Conservation (phyloP, 192 early-diverging fungal species). For the Podila horticola region DNA sequence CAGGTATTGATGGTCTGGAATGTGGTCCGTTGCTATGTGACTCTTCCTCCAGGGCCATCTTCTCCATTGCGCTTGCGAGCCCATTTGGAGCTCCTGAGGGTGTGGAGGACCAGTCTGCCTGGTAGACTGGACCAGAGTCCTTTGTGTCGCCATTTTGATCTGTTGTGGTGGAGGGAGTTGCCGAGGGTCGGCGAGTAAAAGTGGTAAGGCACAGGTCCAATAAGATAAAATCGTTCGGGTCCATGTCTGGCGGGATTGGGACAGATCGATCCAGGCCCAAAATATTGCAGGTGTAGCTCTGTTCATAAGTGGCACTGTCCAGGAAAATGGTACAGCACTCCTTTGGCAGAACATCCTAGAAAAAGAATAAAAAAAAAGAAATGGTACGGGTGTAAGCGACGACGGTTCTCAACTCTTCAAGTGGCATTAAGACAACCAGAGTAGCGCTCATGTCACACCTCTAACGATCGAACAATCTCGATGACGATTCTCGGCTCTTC, state of each 20-base stretch:
- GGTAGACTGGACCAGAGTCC: constrained; percentile 11
- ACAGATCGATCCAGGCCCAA: constrained; percentile 39
- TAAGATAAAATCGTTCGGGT: constrained; percentile 43
- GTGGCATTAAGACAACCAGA: background rate
- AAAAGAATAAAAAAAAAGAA: background rate
- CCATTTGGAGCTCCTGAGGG: constrained; percentile 13
- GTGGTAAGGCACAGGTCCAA: constrained; percentile 27
- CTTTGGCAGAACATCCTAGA: constrained; percentile 35
- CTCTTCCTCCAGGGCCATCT: constrained; percentile 4
- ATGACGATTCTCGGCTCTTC: constrained; percentile 23
- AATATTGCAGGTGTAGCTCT: constrained; percentile 43
- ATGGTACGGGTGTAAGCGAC: background rate
- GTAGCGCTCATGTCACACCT: constrained; percentile 9
- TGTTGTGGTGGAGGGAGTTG: constrained; percentile 19
- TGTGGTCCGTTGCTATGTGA: background rate
- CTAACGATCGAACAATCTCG: constrained; percentile 25
- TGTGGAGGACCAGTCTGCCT: constrained; percentile 44
- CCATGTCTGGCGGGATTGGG: constrained; percentile 41
- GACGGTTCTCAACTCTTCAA: background rate
- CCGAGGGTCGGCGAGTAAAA: constrained; percentile 14
- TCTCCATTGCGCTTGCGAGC: constrained; percentile 3
- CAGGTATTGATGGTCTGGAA: constrained; percentile 20
- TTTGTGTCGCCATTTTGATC: background rate
- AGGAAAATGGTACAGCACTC: constrained; percentile 38
- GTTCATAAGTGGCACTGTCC: constrained; percentile 28